phyloP scores from a whole-genome alignment of 1,284 basidiomycete genomes.

The Papiliotrema nemorosa region DNA sequence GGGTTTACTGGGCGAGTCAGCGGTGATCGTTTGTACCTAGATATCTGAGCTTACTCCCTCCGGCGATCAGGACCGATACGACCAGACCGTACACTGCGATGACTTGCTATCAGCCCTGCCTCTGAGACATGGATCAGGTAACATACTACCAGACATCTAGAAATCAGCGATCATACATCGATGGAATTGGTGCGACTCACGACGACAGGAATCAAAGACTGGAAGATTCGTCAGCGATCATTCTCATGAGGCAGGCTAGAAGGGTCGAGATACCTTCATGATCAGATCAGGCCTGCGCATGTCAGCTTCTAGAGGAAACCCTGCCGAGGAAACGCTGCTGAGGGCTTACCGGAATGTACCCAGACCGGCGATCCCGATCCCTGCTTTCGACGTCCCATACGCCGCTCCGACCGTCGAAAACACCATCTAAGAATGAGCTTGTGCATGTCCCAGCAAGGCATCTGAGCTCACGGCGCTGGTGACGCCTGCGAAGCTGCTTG shows the following conservation, averaged over 20 bases:
- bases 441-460: neutral
- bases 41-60: conserved; percentile 54
- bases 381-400: conserved; percentile 94
- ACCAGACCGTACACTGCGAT: conserved; percentile 57
- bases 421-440: conserved; percentile 37
- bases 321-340: too few relatives aligned
- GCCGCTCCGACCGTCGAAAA: conserved; percentile 78
- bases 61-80: conserved; percentile 63
- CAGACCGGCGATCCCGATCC: conserved; percentile 95
- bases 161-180: neutral
- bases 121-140: neutral
- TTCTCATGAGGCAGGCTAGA: conserved; percentile 24
- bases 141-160: conserved; percentile 40
- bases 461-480: conserved; percentile 35
- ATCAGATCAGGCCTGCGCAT: conserved; percentile 79
- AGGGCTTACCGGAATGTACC: conserved; percentile 67
- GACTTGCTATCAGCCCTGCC: conserved; percentile 26
- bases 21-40: neutral
- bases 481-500: conserved; percentile 39
- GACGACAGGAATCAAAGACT: conserved; percentile 77
- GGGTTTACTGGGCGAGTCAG: conserved; percentile 57
- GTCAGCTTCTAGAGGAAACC: too few relatives aligned
- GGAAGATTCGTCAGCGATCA: neutral
- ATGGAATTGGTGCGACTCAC: conserved; percentile 30
- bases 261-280: conserved; percentile 73